Percentiles rank a stretch among this genome's conserved stretches.
These are phyloP conservation scores for Aspergillus candidus DNA, from an alignment of 2,329 filamentous ascomycete species.

Conservation along the genomic window DNA sequence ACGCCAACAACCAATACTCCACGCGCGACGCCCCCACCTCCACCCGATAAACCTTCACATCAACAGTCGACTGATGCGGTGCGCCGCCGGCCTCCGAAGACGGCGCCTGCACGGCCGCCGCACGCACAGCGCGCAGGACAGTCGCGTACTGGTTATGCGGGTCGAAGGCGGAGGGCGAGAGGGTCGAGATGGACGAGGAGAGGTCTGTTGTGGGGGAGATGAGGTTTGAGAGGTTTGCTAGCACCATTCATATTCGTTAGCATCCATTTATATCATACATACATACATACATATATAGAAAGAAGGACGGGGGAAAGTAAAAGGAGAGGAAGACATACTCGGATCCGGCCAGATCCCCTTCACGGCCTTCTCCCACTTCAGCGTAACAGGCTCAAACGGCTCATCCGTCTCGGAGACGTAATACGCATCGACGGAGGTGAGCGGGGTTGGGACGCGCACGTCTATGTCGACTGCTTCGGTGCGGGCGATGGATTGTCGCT, in stretches of 20 bases:
- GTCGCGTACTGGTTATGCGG: slow-evolving; percentile 58
- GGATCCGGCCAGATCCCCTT: slow-evolving; percentile 30
- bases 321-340: slow-evolving; percentile 21
- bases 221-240: slow-evolving; percentile 66
- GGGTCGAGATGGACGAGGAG: slow-evolving; percentile 49
- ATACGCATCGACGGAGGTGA: slow-evolving; percentile 55
- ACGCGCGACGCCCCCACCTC: slow-evolving; percentile 55
- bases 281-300: too few species aligned
- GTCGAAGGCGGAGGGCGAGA: slow-evolving; percentile 69
- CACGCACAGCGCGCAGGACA: slow-evolving; percentile 49
- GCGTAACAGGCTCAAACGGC: slow-evolving; percentile 69
- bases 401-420: slow-evolving; percentile 82
- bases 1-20: slow-evolving; percentile 74
- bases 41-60: slow-evolving; percentile 71
- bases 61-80: slow-evolving; percentile 40
- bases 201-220: slow-evolving; percentile 41
- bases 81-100: slow-evolving; percentile 25
- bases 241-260: too few species aligned
- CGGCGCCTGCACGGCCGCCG: slow-evolving; percentile 18
- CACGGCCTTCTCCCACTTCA: slow-evolving; percentile 48
- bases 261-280: too few species aligned
- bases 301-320: not conserved
- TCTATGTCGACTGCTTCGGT: slow-evolving; percentile 38
- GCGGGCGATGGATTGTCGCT: slow-evolving; percentile 20
- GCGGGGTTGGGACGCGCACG: slow-evolving; percentile 55